A percentile compares a stretch with the other conserved stretches of the same genome.
Conservation (phyloP, 768 basidiomycete genomes). For the Russula vinacea region DNA sequence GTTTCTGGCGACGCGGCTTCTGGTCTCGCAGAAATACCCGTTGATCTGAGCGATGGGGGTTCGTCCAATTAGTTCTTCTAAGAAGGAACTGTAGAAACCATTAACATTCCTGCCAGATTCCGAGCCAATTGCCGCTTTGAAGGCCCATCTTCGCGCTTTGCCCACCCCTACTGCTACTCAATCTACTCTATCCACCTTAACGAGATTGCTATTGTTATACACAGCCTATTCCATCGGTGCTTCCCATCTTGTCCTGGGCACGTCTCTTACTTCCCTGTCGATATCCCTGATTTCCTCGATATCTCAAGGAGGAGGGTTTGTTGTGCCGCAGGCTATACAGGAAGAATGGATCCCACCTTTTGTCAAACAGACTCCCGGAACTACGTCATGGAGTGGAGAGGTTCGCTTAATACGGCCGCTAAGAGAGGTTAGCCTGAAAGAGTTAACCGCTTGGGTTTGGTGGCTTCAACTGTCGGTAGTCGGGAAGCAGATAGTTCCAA, state of each 20-base stretch:
- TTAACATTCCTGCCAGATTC: slow-evolving; percentile 22
- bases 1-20: slow-evolving; percentile 39
- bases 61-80: background rate
- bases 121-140: slow-evolving; percentile 38
- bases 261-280: slow-evolving; percentile 74
- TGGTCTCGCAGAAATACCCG: slow-evolving; percentile 35
- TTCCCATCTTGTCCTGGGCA: slow-evolving; percentile 79
- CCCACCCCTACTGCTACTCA: slow-evolving; percentile 73
- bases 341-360: slow-evolving; percentile 59
- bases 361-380: slow-evolving; percentile 22
- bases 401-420: slow-evolving; percentile 65
- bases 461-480: slow-evolving; percentile 59
- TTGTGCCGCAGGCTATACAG: slow-evolving; percentile 61
- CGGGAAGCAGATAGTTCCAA: slow-evolving; percentile 46
- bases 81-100: slow-evolving; percentile 20
- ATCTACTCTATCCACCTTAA: slow-evolving; percentile 54
- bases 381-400: slow-evolving; percentile 23
- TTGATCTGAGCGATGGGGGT: slow-evolving; percentile 57
- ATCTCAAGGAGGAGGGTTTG: slow-evolving; percentile 72
- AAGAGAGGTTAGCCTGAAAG: slow-evolving; percentile 71
- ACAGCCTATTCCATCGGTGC: slow-evolving; percentile 55
- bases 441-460: slow-evolving; percentile 75
- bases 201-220: slow-evolving; percentile 66
- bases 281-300: slow-evolving; percentile 71
- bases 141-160: slow-evolving; percentile 56